Percentiles rank a stretch among this genome's conserved stretches.
Conservation (phyloP, 2,329 filamentous ascomycete genomes). For the Paraphoma sp. region DNA sequence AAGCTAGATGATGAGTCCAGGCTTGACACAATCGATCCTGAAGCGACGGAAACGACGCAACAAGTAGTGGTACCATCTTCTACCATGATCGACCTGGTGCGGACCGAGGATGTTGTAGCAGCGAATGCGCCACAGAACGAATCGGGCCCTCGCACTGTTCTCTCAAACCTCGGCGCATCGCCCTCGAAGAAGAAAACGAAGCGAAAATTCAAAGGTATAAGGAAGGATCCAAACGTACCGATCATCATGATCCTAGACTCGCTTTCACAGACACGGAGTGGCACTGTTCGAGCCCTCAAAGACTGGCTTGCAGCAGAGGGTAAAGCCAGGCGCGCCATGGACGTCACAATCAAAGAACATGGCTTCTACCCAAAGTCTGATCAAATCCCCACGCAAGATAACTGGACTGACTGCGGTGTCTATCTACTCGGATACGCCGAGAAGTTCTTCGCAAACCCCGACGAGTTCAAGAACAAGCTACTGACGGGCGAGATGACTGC, state of each 20-base stretch:
- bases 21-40: constrained; percentile 28
- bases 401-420: constrained; percentile 88
- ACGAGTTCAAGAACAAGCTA: constrained; percentile 71
- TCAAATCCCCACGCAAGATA: constrained; percentile 78
- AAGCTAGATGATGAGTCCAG: constrained; percentile 4
- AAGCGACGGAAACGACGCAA: constrained; percentile 9
- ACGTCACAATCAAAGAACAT: constrained; percentile 53
- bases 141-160: constrained; percentile 4
- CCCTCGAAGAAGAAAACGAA: constrained; percentile 31
- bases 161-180: constrained; percentile 12
- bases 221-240: constrained; percentile 53
- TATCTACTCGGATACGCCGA: constrained; percentile 86
- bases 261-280: constrained; percentile 65
- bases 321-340: constrained; percentile 63
- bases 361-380: constrained; percentile 70
- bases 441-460: constrained; percentile 78
- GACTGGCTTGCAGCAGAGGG: constrained; percentile 81
- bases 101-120: too few relatives aligned
- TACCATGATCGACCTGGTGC: too few relatives aligned
- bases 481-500: constrained; percentile 69
- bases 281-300: constrained; percentile 72
- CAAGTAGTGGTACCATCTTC: too few relatives aligned
- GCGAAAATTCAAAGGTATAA: constrained; percentile 26
- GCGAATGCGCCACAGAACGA: not conserved
- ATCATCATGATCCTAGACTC: constrained; percentile 90